These are phyloP conservation scores for Ceratocystis ficicola DNA, from an alignment of 2,329 filamentous ascomycete genomes.

Conservation along the genomic window DNA sequence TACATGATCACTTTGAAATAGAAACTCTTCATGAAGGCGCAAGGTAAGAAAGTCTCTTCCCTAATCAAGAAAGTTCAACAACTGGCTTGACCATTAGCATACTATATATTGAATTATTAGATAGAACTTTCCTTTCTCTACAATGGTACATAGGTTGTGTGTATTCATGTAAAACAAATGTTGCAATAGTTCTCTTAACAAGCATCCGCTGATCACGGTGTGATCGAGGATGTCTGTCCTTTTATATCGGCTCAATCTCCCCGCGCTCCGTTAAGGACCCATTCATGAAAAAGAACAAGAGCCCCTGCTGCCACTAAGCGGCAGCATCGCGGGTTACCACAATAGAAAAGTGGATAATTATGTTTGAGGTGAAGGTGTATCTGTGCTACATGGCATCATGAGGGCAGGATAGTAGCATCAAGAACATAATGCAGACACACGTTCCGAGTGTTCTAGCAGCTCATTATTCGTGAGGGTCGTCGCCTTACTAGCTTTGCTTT, in stretches of 20 bases:
- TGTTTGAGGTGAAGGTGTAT: not conserved
- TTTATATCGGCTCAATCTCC: conserved; percentile 36
- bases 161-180: conserved; percentile 23
- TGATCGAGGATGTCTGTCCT: conserved; percentile 19
- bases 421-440: not conserved
- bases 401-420: not conserved
- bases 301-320: conserved; percentile 48
- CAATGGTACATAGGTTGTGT: too few species aligned
- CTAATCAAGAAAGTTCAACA: too few species aligned
- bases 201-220: conserved; percentile 29
- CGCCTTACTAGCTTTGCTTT: not conserved
- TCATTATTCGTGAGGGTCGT: not conserved
- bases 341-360: conserved; percentile 5
- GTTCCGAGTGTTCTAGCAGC: not conserved
- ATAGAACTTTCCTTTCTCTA: too few species aligned
- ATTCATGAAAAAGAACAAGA: conserved; percentile 42
- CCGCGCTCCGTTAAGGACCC: conserved; percentile 61
- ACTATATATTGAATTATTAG: too few species aligned
- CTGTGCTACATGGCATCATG: not conserved
- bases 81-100: too few species aligned
- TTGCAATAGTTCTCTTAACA: conserved; percentile 35
- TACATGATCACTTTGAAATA: too few species aligned
- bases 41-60: too few species aligned
- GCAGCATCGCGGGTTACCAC: conserved; percentile 50
- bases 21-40: too few species aligned